phyloP scores from a whole-genome alignment of 441 rosid genomes.

The California macrophylla region DNA sequence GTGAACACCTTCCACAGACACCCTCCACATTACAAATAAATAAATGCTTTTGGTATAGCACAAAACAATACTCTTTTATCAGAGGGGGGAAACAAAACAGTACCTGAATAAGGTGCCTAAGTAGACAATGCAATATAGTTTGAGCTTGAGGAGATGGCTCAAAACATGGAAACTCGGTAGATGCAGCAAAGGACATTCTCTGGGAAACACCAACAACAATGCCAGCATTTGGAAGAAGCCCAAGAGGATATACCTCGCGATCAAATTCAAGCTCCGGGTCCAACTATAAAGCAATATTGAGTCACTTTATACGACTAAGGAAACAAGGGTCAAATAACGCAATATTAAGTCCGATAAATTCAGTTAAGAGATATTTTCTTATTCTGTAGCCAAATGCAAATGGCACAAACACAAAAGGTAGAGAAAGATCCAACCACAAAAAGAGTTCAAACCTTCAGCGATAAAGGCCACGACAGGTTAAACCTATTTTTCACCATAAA shows the following conservation, averaged over 20 bases:
- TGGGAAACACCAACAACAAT: slow-evolving; percentile 95
- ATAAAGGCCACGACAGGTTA: slow-evolving; percentile 10
- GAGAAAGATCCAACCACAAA: background rate
- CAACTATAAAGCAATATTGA: slow-evolving; percentile 45
- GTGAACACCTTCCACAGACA: background rate
- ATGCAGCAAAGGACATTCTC: slow-evolving; percentile 88
- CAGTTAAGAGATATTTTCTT: background rate
- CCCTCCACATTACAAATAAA: background rate
- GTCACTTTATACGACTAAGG: slow-evolving; percentile 15
- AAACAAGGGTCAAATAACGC: background rate
- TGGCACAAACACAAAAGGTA: background rate
- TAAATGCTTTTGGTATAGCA: background rate
- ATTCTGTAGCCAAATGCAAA: background rate
- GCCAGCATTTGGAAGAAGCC: slow-evolving; percentile 94
- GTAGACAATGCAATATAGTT: slow-evolving; percentile 90
- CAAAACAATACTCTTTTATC: background rate
- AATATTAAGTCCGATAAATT: background rate
- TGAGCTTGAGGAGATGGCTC: slow-evolving; percentile 98
- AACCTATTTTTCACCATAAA: background rate
- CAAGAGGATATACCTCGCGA: slow-evolving; percentile 90
- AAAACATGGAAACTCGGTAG: slow-evolving; percentile 92
- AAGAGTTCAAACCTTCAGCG: slow-evolving; percentile 6
- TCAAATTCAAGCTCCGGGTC: slow-evolving; percentile 98
- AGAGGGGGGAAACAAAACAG: slow-evolving; percentile 9
- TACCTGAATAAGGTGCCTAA: slow-evolving; percentile 97